Evolutionary conservation across 768 basidiomycete genomes (phyloP).

Genomic region (Amanita jacksonii): DNA sequence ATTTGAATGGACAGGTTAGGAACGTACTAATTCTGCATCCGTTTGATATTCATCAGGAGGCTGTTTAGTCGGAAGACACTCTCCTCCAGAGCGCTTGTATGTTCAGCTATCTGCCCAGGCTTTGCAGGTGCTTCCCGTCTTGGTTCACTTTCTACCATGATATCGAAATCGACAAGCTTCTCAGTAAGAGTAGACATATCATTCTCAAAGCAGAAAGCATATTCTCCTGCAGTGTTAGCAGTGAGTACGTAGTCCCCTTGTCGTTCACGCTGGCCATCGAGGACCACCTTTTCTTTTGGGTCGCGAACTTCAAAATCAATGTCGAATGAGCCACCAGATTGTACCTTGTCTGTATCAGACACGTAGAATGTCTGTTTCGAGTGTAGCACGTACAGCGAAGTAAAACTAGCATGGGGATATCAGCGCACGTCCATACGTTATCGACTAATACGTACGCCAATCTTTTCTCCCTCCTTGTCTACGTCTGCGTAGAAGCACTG

Average conservation of each 20-base stretch:
- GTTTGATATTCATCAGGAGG: conserved; percentile 80
- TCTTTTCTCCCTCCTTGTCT: conserved; percentile 91
- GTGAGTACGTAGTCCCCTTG: conserved; percentile 98
- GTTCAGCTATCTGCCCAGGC: conserved; percentile 80
- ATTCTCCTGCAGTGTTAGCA: conserved; percentile 85
- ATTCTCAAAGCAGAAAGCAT: conserved; percentile 96
- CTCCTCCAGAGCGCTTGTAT: conserved; percentile 90
- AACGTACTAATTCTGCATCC: conserved; percentile 87
- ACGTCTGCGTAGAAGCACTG: conserved; percentile 95
- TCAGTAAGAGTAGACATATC: conserved; percentile 92
- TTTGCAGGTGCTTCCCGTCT: conserved; percentile 83
- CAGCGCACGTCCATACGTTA: background rate
- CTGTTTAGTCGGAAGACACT: conserved; percentile 87
- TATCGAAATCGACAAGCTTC: conserved; percentile 92
- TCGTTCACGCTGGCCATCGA: conserved; percentile 82
- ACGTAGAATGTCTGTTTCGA: background rate
- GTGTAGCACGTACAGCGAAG: conserved; percentile 68
- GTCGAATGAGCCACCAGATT: conserved; percentile 96
- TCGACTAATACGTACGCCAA: conserved; percentile 48
- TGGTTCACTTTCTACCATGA: conserved; percentile 98
- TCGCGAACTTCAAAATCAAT: conserved; percentile 91
- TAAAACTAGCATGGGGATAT: conserved; percentile 61
- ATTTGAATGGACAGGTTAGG: background rate
- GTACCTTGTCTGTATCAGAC: conserved; percentile 45
- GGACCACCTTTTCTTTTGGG: conserved; percentile 77